Evolutionary conservation across 352 stramenopile species (phyloP), one percentile per base, ranked within the genome.

Genomic region (Phytophthora podocarpi): DNA sequence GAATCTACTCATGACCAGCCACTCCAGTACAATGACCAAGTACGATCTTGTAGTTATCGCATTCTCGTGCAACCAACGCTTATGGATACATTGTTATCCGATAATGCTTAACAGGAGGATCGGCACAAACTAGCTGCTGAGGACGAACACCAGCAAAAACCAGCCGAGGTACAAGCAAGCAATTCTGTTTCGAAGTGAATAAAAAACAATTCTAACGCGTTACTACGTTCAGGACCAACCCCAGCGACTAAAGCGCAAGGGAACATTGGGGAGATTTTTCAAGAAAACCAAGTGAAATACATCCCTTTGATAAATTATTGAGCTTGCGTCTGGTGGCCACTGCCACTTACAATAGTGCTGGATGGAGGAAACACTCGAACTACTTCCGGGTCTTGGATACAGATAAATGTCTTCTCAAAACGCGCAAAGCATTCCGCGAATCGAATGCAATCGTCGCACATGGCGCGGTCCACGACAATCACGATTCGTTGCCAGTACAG

Each of bases 391-490:
- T 95, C 85, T 70, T 76, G 57, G 3, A 95, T 67, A 12, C 11
- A 35, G n/a, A 95, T 63, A 3, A 31, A 41, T 7, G 65, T 56
- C 10, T 73, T 48, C 40, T 93, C 80, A 45, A 55, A 56, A 8
- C 39, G 54, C 0, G 82, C 82, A 40, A 91, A 69, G 21, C 69
- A 69, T 7, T 64, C 48, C 0, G 69, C 80, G 40, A 91, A 95
- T 24, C 70, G 60, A 21, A 93, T 80, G 53, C 86, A 95, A 55
- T 95, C 86, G 3, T 71, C 30, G 52, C 86, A 95, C 86, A 95
- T 95, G 9, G 49, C 55, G 31, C 82, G 83, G 34, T 93, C 82
- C 3, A 95, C 83, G 9, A 87, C 52, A 28, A 95, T 58, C 7
- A 74, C 58, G 8, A 92, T 36, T 3, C 40, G 55, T n/a, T 81